Conservation (phyloP, 257 asterid genomes). For the Nicotiana otophora region DNA sequence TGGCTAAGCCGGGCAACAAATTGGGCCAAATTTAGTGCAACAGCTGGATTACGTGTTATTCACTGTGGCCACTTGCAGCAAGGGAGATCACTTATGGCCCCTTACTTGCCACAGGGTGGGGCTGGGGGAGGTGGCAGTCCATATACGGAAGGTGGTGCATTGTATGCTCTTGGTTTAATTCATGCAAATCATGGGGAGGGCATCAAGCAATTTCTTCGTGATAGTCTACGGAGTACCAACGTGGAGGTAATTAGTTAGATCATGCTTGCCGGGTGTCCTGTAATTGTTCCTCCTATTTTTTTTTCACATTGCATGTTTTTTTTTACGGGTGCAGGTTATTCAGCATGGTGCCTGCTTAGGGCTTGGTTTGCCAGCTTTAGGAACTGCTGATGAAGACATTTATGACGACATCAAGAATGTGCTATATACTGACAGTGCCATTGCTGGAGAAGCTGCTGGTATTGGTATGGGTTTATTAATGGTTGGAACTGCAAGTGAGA, state of each 20-base stretch:
- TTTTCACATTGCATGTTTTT: constrained; percentile 4
- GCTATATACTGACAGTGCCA: constrained; percentile 92
- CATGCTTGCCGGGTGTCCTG: neutral
- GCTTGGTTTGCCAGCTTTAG: constrained; percentile 93
- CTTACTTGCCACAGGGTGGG: constrained; percentile 94
- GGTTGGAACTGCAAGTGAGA: constrained; percentile 98
- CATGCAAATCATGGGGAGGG: constrained; percentile 99
- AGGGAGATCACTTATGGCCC: constrained; percentile 97
- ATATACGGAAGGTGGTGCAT: constrained; percentile 96
- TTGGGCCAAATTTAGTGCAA: constrained; percentile 98
- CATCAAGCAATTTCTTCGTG: constrained; percentile 84
- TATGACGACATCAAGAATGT: constrained; percentile 80
- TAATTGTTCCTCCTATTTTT: neutral
- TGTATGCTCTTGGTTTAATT: constrained; percentile 90
- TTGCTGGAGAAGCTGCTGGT: constrained; percentile 99
- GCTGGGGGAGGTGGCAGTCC: constrained; percentile 96
- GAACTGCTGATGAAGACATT: constrained; percentile 90
- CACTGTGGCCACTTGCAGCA: constrained; percentile 95
- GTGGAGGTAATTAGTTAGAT: constrained; percentile 56
- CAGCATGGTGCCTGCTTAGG: constrained; percentile 99
- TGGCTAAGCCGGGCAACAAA: constrained; percentile 97
- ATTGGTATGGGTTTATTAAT: constrained; percentile 91
- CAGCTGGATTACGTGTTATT: constrained; percentile 95
- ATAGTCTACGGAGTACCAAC: constrained; percentile 69
- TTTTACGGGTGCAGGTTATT: constrained; percentile 54